Evolutionary conservation across 2,329 filamentous ascomycete species (phyloP).

Genomic region (Periglandula ipomoeae): DNA sequence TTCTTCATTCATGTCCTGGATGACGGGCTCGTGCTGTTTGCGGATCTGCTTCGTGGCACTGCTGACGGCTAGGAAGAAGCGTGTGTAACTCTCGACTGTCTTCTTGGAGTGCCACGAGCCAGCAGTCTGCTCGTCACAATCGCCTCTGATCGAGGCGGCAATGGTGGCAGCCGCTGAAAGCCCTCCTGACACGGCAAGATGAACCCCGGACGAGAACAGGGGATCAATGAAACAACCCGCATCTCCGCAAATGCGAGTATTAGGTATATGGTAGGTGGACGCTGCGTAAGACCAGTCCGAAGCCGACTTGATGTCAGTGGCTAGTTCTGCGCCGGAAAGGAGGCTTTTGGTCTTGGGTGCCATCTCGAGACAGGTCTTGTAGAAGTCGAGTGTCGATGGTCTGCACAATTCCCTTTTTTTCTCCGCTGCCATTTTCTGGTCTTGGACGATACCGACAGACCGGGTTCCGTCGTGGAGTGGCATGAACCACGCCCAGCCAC

Average conservation of each 20-base stretch:
- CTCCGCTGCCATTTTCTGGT: no score
- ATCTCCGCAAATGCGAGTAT: conserved; percentile 34
- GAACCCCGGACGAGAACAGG: conserved; percentile 37
- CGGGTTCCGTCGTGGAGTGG: conserved; percentile 36
- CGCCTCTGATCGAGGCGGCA: conserved; percentile 25
- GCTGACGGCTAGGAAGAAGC: conserved; percentile 28
- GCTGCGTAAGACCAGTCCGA: conserved; percentile 40
- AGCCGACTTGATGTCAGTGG: conserved; percentile 28
- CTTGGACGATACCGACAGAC: conserved; percentile 37
- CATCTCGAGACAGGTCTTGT: no score
- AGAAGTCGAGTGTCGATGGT: no score
- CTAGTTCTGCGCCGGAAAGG: no score
- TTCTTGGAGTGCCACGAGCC: conserved; percentile 35
- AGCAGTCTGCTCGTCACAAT: conserved; percentile 27
- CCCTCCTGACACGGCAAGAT: conserved; percentile 32
- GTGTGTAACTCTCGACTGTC: conserved; percentile 34
- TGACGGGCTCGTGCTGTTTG: conserved; percentile 25
- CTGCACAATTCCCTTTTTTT: no score
- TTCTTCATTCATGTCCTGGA: conserved; percentile 31
- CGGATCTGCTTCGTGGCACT: conserved; percentile 29
- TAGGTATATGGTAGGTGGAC: conserved; percentile 29
- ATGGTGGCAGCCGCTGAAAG: conserved; percentile 38
- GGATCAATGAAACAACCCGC: conserved; percentile 41
- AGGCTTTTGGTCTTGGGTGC: no score
- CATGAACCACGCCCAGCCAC: conserved; percentile 42